Evolutionary conservation across 768 basidiomycete genomes (phyloP).

Genomic region (Macrolepiota fuliginosa): DNA sequence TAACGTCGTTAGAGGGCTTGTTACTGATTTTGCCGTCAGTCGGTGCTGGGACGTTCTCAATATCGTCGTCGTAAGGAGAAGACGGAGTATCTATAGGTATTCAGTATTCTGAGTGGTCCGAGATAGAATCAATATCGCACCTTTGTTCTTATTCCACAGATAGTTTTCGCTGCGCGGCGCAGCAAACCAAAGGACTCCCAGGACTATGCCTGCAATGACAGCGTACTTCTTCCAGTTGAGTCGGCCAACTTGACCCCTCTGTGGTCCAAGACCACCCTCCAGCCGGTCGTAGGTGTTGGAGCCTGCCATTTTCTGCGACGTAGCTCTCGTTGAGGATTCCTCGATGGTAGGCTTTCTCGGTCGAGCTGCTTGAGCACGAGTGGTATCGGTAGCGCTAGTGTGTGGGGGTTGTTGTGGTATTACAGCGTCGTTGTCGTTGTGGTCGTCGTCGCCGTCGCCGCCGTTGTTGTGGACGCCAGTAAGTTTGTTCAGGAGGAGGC

Average conservation of each 20-base stretch:
- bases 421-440: background rate
- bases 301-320: slow-evolving; percentile 10
- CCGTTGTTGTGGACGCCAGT: background rate
- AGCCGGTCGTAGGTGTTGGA: slow-evolving; percentile 52
- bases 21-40: slow-evolving; percentile 10
- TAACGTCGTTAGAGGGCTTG: slow-evolving; percentile 14
- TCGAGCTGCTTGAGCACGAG: background rate
- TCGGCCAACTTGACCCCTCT: slow-evolving; percentile 24
- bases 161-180: slow-evolving; percentile 41
- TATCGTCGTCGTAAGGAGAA: slow-evolving; percentile 4
- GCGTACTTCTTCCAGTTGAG: slow-evolving; percentile 69
- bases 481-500: slow-evolving; percentile 6
- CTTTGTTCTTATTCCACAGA: slow-evolving; percentile 20
- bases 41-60: background rate
- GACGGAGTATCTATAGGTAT: background rate
- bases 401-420: background rate
- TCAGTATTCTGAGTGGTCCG: slow-evolving; percentile 13
- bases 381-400: background rate
- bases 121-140: slow-evolving; percentile 18
- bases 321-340: background rate
- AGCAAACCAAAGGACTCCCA: slow-evolving; percentile 66
- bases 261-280: slow-evolving; percentile 58
- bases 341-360: background rate
- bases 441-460: background rate
- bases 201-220: slow-evolving; percentile 51